Evolutionary conservation across 495 filamentous ascomycete species (phyloP), one percentile per base, ranked within the genome.

Genomic region (Monascus purpureus): DNA sequence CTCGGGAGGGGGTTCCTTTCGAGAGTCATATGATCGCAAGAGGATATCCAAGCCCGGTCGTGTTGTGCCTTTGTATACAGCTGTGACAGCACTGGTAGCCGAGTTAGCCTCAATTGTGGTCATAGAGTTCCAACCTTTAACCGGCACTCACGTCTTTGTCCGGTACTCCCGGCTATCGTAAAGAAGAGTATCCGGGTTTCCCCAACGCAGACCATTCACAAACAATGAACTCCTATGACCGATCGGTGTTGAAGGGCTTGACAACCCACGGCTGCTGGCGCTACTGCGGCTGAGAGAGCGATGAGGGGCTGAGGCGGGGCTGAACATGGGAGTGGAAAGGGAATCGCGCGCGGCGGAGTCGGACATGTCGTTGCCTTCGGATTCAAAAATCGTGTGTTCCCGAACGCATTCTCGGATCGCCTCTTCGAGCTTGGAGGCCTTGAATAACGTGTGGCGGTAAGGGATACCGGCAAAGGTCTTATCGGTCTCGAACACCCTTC

Each of bases 401-500:
- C 77, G 63, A 3, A 97, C 92, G 42, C 80, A 86, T 39, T 92
- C 78, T 46, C 71, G 72, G 47, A 97, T 96, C 1, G 86, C 92
- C 40, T 95, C 85, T 49, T 96, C 92, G 32, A 97, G 64, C 46
- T 83, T 87, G 6, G 82, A 88, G 4, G 90, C 87, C 60, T 97
- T 97, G 70, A 95, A 96, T 26, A 96, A 51, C 0, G 90, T 96
- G 12, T 82, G 86, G 15, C 81, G 75, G 45, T 90, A 93, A 0
- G 88, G 90, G 33, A 97, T 90, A 9, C 88, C 90, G 12, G 80
- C 82, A 38, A 97, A 73, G 5, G 88, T 96, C 61, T 97, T 97
- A 59, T 97, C 92, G 7, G 90, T 95, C 55, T 94, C 86, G 41
- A 97, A 97, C 0, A 96, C 92, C 47, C 75, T 76, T 42, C 79